Percentiles rank a stretch among this genome's conserved stretches.
Evolutionary conservation across 306 rosid genomes (phyloP).

Genomic region (Lithocarpus polystachyus): DNA sequence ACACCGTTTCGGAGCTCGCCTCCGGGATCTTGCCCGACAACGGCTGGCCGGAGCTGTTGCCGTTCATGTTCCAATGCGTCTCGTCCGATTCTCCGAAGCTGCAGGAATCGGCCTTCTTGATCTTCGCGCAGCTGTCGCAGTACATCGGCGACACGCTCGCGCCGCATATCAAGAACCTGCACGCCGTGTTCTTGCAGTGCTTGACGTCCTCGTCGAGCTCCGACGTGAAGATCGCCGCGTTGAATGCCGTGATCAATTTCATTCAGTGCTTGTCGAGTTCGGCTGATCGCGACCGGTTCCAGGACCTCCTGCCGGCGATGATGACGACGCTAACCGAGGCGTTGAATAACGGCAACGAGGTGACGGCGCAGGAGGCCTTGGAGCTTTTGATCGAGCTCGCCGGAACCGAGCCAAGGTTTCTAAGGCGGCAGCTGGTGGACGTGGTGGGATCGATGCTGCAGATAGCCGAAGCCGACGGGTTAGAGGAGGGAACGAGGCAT

Average conservation of each 20-base stretch:
- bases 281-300: slow-evolving; percentile 76
- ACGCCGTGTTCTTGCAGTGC: slow-evolving; percentile 74
- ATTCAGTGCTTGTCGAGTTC: slow-evolving; percentile 85
- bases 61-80: slow-evolving; percentile 89
- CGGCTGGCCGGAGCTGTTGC: slow-evolving; percentile 85
- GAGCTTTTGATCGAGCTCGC: slow-evolving; percentile 90
- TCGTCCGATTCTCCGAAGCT: slow-evolving; percentile 77
- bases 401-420: slow-evolving; percentile 83
- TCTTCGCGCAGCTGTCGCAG: slow-evolving; percentile 90
- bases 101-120: slow-evolving; percentile 81
- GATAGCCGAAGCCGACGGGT: slow-evolving; percentile 78
- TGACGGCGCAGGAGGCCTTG: slow-evolving; percentile 89
- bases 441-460: slow-evolving; percentile 91
- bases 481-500: slow-evolving; percentile 92
- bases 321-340: slow-evolving; percentile 86
- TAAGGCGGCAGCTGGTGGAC: slow-evolving; percentile 80
- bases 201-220: slow-evolving; percentile 43
- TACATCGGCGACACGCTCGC: slow-evolving; percentile 79
- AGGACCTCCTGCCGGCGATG: slow-evolving; percentile 92
- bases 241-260: slow-evolving; percentile 89
- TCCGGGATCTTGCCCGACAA: slow-evolving; percentile 82
- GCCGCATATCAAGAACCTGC: slow-evolving; percentile 76
- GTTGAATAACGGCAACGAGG: slow-evolving; percentile 80
- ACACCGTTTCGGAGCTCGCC: slow-evolving; percentile 94
- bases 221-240: slow-evolving; percentile 79